Evolutionary conservation across 208 protist species (phyloP).

Genomic region (Acanthamoeba quina): DNA sequence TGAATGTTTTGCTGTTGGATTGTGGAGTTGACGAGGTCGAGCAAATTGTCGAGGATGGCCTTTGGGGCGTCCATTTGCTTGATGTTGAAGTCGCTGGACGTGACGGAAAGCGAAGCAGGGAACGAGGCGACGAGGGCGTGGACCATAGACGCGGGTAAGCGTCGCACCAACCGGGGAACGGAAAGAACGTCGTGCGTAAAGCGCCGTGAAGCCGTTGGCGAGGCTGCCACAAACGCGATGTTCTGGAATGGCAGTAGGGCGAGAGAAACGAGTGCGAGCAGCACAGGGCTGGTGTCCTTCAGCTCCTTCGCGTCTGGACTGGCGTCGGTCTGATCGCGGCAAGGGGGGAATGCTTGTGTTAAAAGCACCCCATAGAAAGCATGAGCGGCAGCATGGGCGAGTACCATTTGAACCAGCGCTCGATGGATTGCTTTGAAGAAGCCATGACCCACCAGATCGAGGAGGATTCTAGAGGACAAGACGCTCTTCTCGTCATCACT

Average conservation of each 20-base stretch:
- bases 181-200: not conserved
- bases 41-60: conserved; percentile 3
- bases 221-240: not conserved
- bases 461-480: not conserved
- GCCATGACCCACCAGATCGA: not conserved
- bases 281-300: not conserved
- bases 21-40: not conserved
- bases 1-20: conserved; percentile 19
- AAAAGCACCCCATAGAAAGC: not conserved
- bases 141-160: not conserved
- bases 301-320: not conserved
- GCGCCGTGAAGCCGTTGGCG: not conserved
- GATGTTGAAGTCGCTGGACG: not conserved
- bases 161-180: not conserved
- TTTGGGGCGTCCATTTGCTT: not conserved
- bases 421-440: conserved; percentile 12
- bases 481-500: conserved; percentile 20
- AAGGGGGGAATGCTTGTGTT: too few species aligned
- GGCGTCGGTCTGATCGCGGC: not conserved
- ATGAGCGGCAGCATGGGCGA: not conserved
- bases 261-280: not conserved
- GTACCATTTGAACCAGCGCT: not conserved
- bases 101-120: not conserved
- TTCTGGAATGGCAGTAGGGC: not conserved
- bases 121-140: not conserved